Evolutionary conservation across 306 rosid genomes (phyloP), one percentile per base, ranked within the genome.

Genomic region (Purshia tridentata): DNA sequence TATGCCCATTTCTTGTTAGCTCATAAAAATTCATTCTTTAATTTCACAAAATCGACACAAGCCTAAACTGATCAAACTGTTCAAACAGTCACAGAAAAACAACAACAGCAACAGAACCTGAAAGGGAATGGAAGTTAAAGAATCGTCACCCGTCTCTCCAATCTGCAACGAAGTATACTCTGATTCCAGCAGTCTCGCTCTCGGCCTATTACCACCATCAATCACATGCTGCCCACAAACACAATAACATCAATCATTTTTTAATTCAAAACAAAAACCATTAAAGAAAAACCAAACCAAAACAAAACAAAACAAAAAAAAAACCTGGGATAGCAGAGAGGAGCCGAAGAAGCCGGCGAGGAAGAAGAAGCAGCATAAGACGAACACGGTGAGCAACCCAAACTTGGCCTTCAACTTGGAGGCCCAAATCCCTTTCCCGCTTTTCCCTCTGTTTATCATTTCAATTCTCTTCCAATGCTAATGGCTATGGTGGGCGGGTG

Each of bases 111-210:
- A 52, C 14, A 6, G 19, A 16, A 93, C 99, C 99, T 94, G 96
- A 70, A 87, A 94, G 45, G 97, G 93, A 83, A 94, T 90, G 51
- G 83, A 77, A n/a, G 93, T 83, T 45, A 94, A 9, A 67, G 88
- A 89, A 75, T 84, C 76, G 50, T 91, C 97, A 15, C 97, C 99
- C 42, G 85, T 83, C 50, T 87, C 84, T 74, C 97, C 99, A 23
- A 83, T 40, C 42, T 74, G 66, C 82, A 87, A 65, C 86, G 77
- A 76, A 44, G 49, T 54, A 35, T 72, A 71, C 73, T 81, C 79
- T 37, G 90, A 88, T 55, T 88, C 87, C 57, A 78, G 81, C 70
- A 72, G 65, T 75, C 77, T 88, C 75, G 79, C 56, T 76, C 85
- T 85, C 76, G 75, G 77, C 48, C 79, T 75, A 72, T 23, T 70